Evolutionary conservation across 2,329 filamentous ascomycete genomes (phyloP).

Genomic region (Aspergillus ruber): DNA sequence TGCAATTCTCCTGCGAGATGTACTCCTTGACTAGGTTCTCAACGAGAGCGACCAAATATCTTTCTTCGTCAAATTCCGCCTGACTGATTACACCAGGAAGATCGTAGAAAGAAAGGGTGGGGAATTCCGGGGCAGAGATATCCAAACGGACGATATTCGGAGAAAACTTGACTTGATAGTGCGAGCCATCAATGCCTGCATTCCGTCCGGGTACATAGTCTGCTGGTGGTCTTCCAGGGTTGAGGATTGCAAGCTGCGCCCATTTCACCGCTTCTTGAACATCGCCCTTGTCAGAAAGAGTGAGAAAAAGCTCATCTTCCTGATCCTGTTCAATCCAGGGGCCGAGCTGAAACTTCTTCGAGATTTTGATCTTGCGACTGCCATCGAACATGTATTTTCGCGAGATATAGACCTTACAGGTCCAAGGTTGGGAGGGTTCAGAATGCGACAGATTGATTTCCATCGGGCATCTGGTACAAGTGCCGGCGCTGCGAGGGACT

Average conservation of each 20-base stretch:
- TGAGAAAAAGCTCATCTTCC: conserved; percentile 54
- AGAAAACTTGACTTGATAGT: conserved; percentile 60
- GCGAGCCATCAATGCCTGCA: conserved; percentile 21
- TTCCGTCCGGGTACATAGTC: conserved; percentile 51
- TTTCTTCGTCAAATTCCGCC: conserved; percentile 56
- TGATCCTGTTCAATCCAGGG: conserved; percentile 55
- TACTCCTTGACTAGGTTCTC: conserved; percentile 65
- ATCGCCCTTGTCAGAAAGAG: conserved; percentile 53
- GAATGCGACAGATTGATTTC: conserved; percentile 65
- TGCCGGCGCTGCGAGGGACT: conserved; percentile 63
- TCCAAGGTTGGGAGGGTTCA: conserved; percentile 47
- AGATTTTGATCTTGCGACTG: conserved; percentile 35
- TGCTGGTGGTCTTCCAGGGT: conserved; percentile 51
- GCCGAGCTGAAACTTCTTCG: conserved; percentile 48
- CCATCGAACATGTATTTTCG: conserved; percentile 55
- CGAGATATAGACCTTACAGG: conserved; percentile 61
- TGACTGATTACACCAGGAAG: conserved; percentile 76
- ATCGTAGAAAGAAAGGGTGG: conserved; percentile 76
- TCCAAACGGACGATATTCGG: conserved; percentile 75
- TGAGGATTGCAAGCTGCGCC: conserved; percentile 72
- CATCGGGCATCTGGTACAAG: conserved; percentile 74
- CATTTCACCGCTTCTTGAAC: conserved; percentile 64
- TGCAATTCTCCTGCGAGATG: conserved; percentile 60
- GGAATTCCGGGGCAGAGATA: conserved; percentile 64
- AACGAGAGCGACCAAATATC: conserved; percentile 66